Evolutionary conservation across 345 rosid genomes (phyloP).

Genomic region (Nasturtium officinale): DNA sequence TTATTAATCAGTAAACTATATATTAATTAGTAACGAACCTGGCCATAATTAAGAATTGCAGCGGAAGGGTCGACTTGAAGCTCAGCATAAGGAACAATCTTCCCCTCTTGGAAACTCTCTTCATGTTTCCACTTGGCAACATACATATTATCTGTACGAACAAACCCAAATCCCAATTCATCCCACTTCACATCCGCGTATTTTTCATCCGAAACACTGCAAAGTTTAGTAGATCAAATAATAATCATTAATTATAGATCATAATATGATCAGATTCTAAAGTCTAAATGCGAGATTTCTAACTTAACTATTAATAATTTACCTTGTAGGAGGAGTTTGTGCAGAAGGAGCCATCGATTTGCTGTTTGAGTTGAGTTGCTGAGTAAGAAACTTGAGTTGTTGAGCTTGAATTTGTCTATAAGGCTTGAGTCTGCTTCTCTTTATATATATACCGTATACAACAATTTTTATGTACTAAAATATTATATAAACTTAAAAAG

Average conservation of each 20-base stretch:
- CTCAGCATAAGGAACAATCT: constrained; percentile 36
- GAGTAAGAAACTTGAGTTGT: neutral
- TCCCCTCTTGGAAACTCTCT: constrained; percentile 46
- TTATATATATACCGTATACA: constrained; percentile 20
- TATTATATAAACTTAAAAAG: neutral
- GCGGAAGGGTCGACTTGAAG: constrained; percentile 39
- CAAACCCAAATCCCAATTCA: constrained; percentile 37
- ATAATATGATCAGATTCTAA: constrained; percentile 7
- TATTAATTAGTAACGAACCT: constrained; percentile 24
- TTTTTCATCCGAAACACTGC: constrained; percentile 40
- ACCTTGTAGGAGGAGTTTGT: constrained; percentile 27
- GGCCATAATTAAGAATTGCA: constrained; percentile 44
- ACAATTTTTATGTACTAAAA: neutral
- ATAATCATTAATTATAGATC: neutral
- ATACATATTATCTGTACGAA: constrained; percentile 36
- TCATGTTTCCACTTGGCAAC: constrained; percentile 35
- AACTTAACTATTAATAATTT: neutral
- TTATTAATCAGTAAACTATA: neutral
- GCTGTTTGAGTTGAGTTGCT: constrained; percentile 18
- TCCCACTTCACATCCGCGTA: constrained; percentile 45
- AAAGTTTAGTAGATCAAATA: neutral
- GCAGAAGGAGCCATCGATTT: constrained; percentile 40
- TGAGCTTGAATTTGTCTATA: neutral
- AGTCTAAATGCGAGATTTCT: neutral
- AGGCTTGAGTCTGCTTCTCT: constrained; percentile 31